phyloP scores from a whole-genome alignment of 176 grass and related monocot genomes.

The Triticum timopheevii region DNA sequence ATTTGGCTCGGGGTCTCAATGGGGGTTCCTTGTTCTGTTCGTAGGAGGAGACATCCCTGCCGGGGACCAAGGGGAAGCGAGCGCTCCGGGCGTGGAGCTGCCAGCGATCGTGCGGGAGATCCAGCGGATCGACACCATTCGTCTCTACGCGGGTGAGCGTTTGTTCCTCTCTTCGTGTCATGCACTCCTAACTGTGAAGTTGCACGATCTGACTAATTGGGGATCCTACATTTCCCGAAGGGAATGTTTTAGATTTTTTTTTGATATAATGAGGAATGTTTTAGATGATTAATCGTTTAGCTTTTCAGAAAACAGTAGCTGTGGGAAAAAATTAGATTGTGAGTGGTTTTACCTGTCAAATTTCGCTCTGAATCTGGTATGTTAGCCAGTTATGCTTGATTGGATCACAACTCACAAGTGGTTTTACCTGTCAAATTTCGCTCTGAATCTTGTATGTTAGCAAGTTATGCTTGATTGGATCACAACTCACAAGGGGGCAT shows the following conservation, averaged over 20 bases:
- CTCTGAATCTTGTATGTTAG: background rate
- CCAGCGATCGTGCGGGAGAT: constrained; percentile 50
- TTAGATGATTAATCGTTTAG: background rate
- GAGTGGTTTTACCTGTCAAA: background rate
- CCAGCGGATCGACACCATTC: constrained; percentile 61
- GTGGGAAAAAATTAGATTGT: background rate
- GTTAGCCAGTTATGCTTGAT: background rate
- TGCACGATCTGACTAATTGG: background rate
- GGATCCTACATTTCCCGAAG: background rate
- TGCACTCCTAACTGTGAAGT: background rate
- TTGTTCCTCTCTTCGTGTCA: background rate
- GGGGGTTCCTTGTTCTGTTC: background rate
- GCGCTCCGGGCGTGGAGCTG: background rate
- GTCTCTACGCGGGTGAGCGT: constrained; percentile 59
- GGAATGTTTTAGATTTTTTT: background rate
- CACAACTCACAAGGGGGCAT: background rate
- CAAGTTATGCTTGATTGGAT: background rate
- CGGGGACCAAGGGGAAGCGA: background rate
- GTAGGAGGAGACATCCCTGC: background rate
- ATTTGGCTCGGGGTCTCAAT: constrained; percentile 20
- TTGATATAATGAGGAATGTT: background rate
- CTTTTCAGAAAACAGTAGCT: background rate
- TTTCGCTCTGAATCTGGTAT: background rate
- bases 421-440: background rate
- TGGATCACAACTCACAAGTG: background rate